Base-by-base conservation (phyloP, 2,329 filamentous ascomycete genomes). In the Alternaria hordeiaustralica region DNA sequence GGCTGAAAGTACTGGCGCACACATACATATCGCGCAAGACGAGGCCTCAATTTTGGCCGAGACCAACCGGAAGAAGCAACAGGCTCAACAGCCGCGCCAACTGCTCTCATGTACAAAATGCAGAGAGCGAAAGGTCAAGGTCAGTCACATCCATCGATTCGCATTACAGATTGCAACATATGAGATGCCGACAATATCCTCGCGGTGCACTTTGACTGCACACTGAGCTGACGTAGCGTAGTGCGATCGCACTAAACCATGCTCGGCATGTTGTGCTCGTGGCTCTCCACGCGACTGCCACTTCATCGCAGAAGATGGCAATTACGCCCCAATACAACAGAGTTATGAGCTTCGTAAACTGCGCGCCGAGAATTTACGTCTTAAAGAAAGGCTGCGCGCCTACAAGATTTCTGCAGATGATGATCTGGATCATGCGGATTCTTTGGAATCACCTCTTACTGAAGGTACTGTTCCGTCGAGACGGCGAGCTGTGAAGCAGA, bases 171-270 rank as follows among this genome's bases (percentile, higher is more conserved):
- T 45, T 36, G 3, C 28, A 12, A 46, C 13, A 2, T 15, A 7
- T 4, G 23, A 44, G 10, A 20, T 4, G 47, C 11, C 2, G 15
- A 26, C 49, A 15, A 3, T 13, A 2, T 18, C 6, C 21, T 26
- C 18, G 15, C 3, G 28, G 2, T 13, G 5, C 36, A 3, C 36
- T 41, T 25, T n/a, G 11, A 26, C 9, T 18, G 8, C 4, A 23
- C 3, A 49, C 2, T 33, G 18, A 56, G 44, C 58, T 60, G 18
- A 60, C 18, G 10, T 12, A 47, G 13, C 45, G 18, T 33, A 84
- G 82, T 85, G 83, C 66, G 83, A 84, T 75, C 81, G 83, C 56
- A 84, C 81, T 44, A 83, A 83, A 67, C 83, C 83, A 49, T 85
- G 83, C 71, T 82, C 81, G 21, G 82, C 83, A 45, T 85, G 83